These are phyloP conservation scores for Heliosperma pusillum DNA, from an alignment of 148 eudicot species.

Conservation along the genomic window DNA sequence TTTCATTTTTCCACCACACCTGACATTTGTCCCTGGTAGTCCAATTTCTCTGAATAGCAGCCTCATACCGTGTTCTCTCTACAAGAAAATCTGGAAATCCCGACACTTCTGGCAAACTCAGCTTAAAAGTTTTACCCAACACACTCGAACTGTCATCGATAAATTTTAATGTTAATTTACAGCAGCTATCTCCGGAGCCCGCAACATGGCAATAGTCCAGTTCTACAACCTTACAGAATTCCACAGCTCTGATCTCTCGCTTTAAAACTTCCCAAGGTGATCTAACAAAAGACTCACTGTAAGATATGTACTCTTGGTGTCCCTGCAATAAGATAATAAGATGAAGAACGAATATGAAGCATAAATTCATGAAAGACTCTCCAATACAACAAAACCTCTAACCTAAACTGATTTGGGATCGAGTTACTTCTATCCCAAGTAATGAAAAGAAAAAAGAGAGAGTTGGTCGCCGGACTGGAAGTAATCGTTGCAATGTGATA, in stretches of 20 bases:
- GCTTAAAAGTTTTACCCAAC: conserved; percentile 54
- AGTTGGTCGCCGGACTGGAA: no score
- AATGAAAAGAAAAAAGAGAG: no score
- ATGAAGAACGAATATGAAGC: neutral
- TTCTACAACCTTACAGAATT: conserved; percentile 64
- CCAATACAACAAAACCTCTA: neutral
- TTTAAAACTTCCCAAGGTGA: conserved; percentile 74
- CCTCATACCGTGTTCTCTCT: conserved; percentile 75
- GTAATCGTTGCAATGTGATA: neutral
- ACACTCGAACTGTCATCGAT: conserved; percentile 59
- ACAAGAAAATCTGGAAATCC: conserved; percentile 89
- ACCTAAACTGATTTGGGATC: neutral
- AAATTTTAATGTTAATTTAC: conserved; percentile 74
- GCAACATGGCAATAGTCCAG: conserved; percentile 59
- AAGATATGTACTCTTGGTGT: conserved; percentile 62
- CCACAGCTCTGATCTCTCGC: conserved; percentile 69
- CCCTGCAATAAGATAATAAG: conserved; percentile 45
- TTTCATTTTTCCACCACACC: conserved; percentile 95
- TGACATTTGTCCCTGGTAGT: conserved; percentile 78
- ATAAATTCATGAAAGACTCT: neutral
- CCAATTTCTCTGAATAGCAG: conserved; percentile 79
- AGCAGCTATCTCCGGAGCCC: conserved; percentile 96
- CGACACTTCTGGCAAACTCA: conserved; percentile 73
- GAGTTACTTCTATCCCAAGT: no score
- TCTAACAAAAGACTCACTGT: conserved; percentile 29